A percentile compares a stretch with the other conserved stretches of the same genome.
These are phyloP conservation scores for Caulochytrium protostelioides DNA, from an alignment of 371 early-diverging fungal species.

Conservation along the genomic window DNA sequence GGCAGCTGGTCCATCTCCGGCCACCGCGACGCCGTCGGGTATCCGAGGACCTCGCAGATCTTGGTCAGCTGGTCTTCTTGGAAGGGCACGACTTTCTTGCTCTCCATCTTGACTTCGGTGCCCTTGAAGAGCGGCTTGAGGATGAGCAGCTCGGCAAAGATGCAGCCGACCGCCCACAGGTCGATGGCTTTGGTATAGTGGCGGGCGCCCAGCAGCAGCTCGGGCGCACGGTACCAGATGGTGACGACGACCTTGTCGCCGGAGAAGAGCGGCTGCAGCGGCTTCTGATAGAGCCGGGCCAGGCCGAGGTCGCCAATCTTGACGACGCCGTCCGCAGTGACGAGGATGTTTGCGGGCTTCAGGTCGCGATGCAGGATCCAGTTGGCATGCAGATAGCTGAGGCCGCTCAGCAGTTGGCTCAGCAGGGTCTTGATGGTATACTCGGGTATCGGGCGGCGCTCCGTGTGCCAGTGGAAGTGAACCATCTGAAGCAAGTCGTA, in stretches of 20 bases:
- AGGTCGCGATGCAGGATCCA: slow-evolving; percentile 81
- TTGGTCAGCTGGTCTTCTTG: slow-evolving; percentile 68
- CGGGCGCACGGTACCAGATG: slow-evolving; percentile 93
- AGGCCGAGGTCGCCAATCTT: slow-evolving; percentile 79
- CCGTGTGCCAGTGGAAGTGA: slow-evolving; percentile 47
- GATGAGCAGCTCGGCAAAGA: slow-evolving; percentile 76
- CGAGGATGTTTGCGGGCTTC: slow-evolving; percentile 77
- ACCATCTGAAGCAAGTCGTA: slow-evolving; percentile 84
- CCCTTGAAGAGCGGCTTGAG: slow-evolving; percentile 81
- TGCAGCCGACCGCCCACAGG: slow-evolving; percentile 91
- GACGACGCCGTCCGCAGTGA: slow-evolving; percentile 64
- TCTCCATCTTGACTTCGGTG: slow-evolving; percentile 80
- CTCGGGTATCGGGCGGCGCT: slow-evolving; percentile 57
- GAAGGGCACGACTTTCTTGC: slow-evolving; percentile 63
- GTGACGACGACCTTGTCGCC: slow-evolving; percentile 93
- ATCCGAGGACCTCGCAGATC: slow-evolving; percentile 75
- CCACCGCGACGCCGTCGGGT: slow-evolving; percentile 71
- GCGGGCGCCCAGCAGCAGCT: slow-evolving; percentile 69
- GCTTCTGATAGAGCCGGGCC: slow-evolving; percentile 59
- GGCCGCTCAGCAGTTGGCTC: slow-evolving; percentile 78
- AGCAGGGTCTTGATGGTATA: slow-evolving; percentile 62
- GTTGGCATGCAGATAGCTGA: slow-evolving; percentile 73
- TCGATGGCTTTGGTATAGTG: slow-evolving; percentile 85
- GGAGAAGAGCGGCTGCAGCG: slow-evolving; percentile 56
- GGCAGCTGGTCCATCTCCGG: slow-evolving; percentile 47